Conservation (phyloP, 441 rosid genomes). For the Populus trichocarpa region DNA sequence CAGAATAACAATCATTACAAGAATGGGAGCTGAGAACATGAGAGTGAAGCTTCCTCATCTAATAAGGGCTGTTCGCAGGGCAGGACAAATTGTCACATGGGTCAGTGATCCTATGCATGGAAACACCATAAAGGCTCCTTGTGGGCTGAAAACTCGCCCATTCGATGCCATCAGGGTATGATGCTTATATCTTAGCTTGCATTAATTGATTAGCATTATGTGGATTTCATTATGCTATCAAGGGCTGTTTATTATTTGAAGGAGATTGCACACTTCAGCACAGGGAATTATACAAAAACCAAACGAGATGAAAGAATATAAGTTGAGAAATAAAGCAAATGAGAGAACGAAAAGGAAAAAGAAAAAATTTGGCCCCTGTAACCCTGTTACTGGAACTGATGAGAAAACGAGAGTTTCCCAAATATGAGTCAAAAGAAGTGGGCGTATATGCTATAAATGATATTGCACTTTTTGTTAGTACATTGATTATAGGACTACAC, state of each 20-base stretch:
- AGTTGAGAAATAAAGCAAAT: neutral
- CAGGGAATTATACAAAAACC: neutral
- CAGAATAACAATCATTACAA: slow-evolving; percentile 75
- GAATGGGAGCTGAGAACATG: slow-evolving; percentile 39
- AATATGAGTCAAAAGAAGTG: neutral
- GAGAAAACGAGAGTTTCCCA: neutral
- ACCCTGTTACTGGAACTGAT: neutral
- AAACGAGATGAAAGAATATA: neutral
- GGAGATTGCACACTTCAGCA: neutral
- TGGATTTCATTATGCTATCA: neutral
- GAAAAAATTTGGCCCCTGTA: neutral
- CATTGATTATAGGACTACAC: neutral
- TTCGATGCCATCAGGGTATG: slow-evolving; percentile 79
- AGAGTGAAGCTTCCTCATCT: slow-evolving; percentile 95
- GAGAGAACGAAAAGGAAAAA: neutral
- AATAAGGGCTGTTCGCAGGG: slow-evolving; percentile 77
- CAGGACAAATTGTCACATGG: slow-evolving; percentile 50
- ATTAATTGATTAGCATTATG: neutral
- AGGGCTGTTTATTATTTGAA: neutral
- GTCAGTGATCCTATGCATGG: too few species aligned
- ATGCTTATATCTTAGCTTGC: slow-evolving; percentile 12
- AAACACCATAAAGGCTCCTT: neutral
- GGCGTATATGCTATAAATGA: neutral
- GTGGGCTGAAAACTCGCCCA: slow-evolving; percentile 34
- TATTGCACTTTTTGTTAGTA: neutral